Conservation (phyloP, 352 stramenopile species). For the Phytophthora pseudosyringae region DNA sequence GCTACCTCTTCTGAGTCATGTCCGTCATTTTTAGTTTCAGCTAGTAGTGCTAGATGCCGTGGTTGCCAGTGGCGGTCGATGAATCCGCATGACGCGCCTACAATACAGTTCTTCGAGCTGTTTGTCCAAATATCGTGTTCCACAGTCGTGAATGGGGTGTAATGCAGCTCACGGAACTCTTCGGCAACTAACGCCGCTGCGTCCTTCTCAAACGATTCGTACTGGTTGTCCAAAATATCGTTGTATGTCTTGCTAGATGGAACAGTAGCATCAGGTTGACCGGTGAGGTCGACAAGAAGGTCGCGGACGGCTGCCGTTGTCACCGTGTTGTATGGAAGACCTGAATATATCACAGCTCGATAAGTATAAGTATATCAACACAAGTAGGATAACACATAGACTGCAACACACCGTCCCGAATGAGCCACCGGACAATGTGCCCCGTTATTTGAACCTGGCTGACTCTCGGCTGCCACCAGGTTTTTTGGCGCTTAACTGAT, state of each 20-base stretch:
- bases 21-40: conserved; percentile 8
- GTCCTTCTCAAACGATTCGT: background rate
- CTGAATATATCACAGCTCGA: background rate
- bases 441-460: conserved; percentile 1
- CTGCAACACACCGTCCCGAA: too few relatives aligned
- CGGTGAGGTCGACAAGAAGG: background rate
- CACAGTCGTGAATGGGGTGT: background rate
- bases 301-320: conserved; percentile 8
- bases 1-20: too few relatives aligned
- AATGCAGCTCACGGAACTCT: conserved; percentile 8
- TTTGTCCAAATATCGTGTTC: conserved; percentile 18
- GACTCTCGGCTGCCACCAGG: background rate
- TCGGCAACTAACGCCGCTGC: background rate
- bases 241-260: conserved; percentile 12
- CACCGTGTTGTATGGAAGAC: conserved; percentile 2
- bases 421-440: background rate
- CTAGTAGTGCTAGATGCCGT: background rate
- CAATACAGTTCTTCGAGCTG: conserved; percentile 9
- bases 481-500: conserved; percentile 2
- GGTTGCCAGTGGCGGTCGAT: conserved; percentile 4
- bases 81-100: conserved; percentile 4
- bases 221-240: conserved; percentile 6
- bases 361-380: too few relatives aligned
- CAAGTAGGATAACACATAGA: too few relatives aligned
- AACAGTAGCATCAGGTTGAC: background rate